These are phyloP conservation scores for Aciculosporium take DNA, from an alignment of 2,329 filamentous ascomycete species.

Conservation along the genomic window DNA sequence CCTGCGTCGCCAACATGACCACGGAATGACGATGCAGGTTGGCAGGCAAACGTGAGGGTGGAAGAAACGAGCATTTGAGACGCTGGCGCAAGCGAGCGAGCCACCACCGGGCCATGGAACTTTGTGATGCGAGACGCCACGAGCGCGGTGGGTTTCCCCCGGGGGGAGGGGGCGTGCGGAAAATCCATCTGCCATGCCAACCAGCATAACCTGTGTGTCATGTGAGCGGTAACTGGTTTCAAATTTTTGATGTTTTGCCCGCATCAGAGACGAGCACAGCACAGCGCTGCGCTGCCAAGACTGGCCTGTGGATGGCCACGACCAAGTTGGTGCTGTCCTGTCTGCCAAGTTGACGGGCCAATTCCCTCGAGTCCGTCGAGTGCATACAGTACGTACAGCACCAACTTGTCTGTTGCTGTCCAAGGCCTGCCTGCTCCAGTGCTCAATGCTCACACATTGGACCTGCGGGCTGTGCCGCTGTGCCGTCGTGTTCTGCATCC, in stretches of 20 bases:
- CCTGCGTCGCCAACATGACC: conserved; percentile 2
- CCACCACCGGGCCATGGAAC: conserved; percentile 3
- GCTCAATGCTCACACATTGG: no score
- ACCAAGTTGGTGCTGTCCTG: no score
- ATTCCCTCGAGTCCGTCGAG: no score
- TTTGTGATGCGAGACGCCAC: conserved; percentile 6
- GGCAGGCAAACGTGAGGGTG: neutral
- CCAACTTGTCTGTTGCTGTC: no score
- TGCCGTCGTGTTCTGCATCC: neutral
- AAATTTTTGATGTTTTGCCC: no score
- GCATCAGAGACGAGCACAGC: no score
- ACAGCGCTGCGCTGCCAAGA: neutral
- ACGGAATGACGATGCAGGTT: conserved; percentile 4
- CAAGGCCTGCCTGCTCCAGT: no score
- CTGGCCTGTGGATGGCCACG: no score
- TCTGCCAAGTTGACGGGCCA: no score
- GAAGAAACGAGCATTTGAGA: neutral
- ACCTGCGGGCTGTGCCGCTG: no score
- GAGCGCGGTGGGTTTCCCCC: conserved; percentile 1
- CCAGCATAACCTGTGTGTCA: conserved; percentile 4
- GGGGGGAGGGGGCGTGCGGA: neutral
- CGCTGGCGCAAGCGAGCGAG: conserved; percentile 6
- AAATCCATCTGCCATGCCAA: neutral
- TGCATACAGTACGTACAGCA: no score
- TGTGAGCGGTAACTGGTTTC: neutral